Evolutionary conservation across 2,329 filamentous ascomycete genomes (phyloP).

Genomic region (Talaromyces sp.): DNA sequence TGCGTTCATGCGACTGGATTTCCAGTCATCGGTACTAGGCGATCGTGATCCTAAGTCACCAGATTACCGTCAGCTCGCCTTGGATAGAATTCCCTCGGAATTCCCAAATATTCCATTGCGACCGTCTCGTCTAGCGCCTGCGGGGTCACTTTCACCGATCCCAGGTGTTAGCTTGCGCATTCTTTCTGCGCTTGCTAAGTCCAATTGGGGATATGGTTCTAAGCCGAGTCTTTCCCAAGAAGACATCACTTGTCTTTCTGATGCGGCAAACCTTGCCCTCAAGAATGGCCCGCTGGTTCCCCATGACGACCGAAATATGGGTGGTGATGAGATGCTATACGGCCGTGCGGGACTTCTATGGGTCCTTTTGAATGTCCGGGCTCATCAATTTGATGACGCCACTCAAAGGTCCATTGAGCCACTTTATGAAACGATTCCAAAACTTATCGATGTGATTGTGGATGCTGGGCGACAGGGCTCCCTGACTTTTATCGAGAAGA

Average conservation of each 20-base stretch:
- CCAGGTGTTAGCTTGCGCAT: conserved; percentile 33
- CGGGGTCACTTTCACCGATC: conserved; percentile 35
- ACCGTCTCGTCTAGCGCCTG: conserved; percentile 37
- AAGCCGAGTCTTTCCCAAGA: conserved; percentile 22
- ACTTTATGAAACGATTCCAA: conserved; percentile 32
- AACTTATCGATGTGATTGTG: conserved; percentile 37
- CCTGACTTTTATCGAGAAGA: conserved; percentile 30
- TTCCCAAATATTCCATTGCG: conserved; percentile 29
- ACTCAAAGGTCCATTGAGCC: conserved; percentile 23
- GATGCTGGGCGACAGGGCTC: conserved; percentile 36
- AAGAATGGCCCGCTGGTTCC: conserved; percentile 30
- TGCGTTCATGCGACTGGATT: conserved; percentile 42
- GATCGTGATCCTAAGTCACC: conserved; percentile 14
- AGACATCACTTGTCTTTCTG: conserved; percentile 32
- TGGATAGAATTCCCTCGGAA: conserved; percentile 29
- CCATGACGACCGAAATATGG: conserved; percentile 31
- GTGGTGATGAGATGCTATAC: conserved; percentile 43
- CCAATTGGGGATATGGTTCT: conserved; percentile 6
- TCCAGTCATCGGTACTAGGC: conserved; percentile 33
- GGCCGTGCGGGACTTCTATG: conserved; percentile 44
- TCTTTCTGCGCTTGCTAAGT: conserved; percentile 21
- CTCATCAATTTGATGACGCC: conserved; percentile 25
- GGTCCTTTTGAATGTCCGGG: conserved; percentile 38
- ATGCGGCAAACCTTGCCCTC: conserved; percentile 34
- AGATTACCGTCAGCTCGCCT: conserved; percentile 31